Evolutionary conservation across 2,329 filamentous ascomycete species (phyloP).

Genomic region (Colletotrichum sp.): DNA sequence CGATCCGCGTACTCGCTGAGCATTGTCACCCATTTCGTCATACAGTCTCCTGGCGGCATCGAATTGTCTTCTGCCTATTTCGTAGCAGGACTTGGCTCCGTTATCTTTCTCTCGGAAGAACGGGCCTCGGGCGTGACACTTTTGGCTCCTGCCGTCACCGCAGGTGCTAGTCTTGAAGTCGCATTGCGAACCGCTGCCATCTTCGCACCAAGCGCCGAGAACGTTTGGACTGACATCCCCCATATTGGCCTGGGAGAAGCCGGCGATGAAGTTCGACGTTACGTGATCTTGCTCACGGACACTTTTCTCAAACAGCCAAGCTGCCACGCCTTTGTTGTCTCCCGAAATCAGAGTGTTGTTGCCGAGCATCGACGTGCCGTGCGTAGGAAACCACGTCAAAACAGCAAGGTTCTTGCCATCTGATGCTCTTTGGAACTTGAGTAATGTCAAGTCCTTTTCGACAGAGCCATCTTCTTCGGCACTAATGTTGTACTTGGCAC

Average conservation of each 20-base stretch:
- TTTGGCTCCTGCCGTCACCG: slow-evolving; percentile 65
- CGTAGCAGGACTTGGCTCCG: slow-evolving; percentile 76
- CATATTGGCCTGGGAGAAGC: slow-evolving; percentile 90
- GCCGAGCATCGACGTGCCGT: slow-evolving; percentile 86
- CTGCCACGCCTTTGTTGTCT: slow-evolving; percentile 93
- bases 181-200: slow-evolving; percentile 73
- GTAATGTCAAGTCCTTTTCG: slow-evolving; percentile 69
- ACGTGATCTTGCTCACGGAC: slow-evolving; percentile 58
- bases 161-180: slow-evolving; percentile 83
- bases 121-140: slow-evolving; percentile 75
- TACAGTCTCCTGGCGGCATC: slow-evolving; percentile 59
- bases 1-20: slow-evolving; percentile 62
- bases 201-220: slow-evolving; percentile 85
- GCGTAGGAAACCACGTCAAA: slow-evolving; percentile 88
- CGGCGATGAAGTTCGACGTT: slow-evolving; percentile 76
- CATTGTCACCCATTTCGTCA: slow-evolving; percentile 22
- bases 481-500: slow-evolving; percentile 64
- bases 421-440: slow-evolving; percentile 74
- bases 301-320: slow-evolving; percentile 79
- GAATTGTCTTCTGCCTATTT: slow-evolving; percentile 74
- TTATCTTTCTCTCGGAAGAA: slow-evolving; percentile 69
- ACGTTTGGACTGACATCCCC: slow-evolving; percentile 89
- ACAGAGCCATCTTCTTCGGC: slow-evolving; percentile 42
- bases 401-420: slow-evolving; percentile 80
- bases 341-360: slow-evolving; percentile 90